Conservation (phyloP, 208 protist genomes). For the Trypanosoma brucei region DNA sequence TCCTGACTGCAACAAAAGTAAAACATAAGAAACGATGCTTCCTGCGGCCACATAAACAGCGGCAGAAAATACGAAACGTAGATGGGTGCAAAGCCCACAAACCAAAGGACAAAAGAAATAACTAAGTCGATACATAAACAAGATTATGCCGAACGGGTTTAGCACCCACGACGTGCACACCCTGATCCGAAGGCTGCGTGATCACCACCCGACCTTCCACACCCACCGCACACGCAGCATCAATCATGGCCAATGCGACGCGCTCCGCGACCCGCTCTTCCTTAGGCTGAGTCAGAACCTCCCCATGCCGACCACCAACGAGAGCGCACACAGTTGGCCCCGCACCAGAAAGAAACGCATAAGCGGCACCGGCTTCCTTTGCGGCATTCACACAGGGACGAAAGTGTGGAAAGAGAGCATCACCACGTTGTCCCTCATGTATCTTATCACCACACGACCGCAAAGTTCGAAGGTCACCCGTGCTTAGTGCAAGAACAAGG, state of each 20-base stretch:
- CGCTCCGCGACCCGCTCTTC: constrained; percentile 50
- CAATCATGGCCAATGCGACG: constrained; percentile 76
- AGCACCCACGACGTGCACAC: constrained; percentile 61
- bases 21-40: too few relatives aligned
- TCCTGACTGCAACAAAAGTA: too few relatives aligned
- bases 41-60: too few relatives aligned
- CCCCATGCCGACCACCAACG: constrained; percentile 52
- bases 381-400: constrained; percentile 56
- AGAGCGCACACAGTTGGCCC: constrained; percentile 79
- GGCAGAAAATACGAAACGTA: too few relatives aligned
- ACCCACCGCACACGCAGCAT: constrained; percentile 43
- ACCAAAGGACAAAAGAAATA: too few relatives aligned
- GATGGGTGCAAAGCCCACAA: too few relatives aligned
- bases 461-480: constrained; percentile 59
- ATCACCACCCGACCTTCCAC: constrained; percentile 71
- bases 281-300: constrained; percentile 45
- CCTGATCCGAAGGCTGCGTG: constrained; percentile 71
- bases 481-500: constrained; percentile 79
- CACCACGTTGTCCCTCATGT: constrained; percentile 79
- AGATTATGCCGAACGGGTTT: constrained; percentile 4
- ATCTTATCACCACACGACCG: constrained; percentile 70
- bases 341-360: constrained; percentile 76
- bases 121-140: too few relatives aligned
- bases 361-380: constrained; percentile 54
- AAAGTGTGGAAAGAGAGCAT: constrained; percentile 76